Base-by-base conservation (phyloP, 768 basidiomycete genomes). In the Lactarius deliciosus region DNA sequence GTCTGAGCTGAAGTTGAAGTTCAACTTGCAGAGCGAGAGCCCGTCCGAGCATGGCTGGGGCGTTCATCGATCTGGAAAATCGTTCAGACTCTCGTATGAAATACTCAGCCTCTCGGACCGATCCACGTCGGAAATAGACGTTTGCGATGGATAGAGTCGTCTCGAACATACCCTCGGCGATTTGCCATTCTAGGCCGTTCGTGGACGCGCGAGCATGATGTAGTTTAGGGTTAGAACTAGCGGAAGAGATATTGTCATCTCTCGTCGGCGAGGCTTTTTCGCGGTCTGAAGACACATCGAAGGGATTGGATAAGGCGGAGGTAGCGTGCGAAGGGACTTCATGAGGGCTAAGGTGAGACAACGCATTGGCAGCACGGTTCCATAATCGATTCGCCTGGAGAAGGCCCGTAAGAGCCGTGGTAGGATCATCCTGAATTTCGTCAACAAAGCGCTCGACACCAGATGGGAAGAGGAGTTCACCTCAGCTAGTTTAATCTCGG, bases 101-200 rank as follows among this genome's bases (percentile, higher is more conserved):
- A 71, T 90, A 95, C 67, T 92, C 88, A 2, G 92, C 88, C 72
- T 96, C 94, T 25, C 90, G 85, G 3, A 88, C 84, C 6, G 94
- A 93, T 0, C 96, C 96, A 20, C 93, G 85, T 0, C 78, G 74
- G 22, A 86, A 80, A 71, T 94, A 92, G 0, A 84, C 80, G 9
- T 85, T 81, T 0, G 84, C 79, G 8, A 96, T 79, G 2, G 85
- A 79, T 65, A 96, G 83, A 3, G 91, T 77, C 0, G 87, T 86
- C 0, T 79, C 77, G 5, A 94, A 77, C 5, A 96, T 81, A 13
- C 86, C 87, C 71, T 91, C 86, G 3, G 88, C 84, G 13, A 94
- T 79, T 1, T 88, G 82, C 92, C 92, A 95, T 69, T 92, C 87
- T 10, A 90, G 65, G 1, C 84, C 84, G 62, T 86, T 82, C 50